These are phyloP conservation scores for Aspergillus ustus DNA, from an alignment of 2,329 filamentous ascomycete species.

Conservation along the genomic window DNA sequence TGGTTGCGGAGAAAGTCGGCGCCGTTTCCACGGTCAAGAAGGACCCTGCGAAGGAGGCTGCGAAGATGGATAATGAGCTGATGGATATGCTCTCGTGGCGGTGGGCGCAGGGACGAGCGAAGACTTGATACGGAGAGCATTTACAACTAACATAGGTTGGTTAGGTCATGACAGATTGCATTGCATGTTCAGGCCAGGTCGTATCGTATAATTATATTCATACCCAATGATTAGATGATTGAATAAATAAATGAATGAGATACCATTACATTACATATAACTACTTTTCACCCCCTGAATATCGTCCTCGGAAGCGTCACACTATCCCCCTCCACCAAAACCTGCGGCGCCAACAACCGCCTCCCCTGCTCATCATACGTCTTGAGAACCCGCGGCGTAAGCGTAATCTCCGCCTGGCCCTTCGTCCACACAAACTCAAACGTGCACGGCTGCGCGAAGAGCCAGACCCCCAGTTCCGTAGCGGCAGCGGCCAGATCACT, in stretches of 20 bases:
- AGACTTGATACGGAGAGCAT: not conserved
- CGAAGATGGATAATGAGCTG: constrained; percentile 18
- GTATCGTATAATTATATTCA: too few species aligned
- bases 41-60: not conserved
- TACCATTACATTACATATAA: not conserved
- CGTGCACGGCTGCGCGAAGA: constrained; percentile 34
- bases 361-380: constrained; percentile 27
- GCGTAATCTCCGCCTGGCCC: not conserved
- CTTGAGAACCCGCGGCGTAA: constrained; percentile 29
- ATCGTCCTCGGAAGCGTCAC: not conserved
- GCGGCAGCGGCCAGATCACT: constrained; percentile 25
- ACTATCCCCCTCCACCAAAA: constrained; percentile 21
- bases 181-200: not conserved
- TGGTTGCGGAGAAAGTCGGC: not conserved
- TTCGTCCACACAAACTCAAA: constrained; percentile 27
- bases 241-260: too few species aligned
- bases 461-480: constrained; percentile 30
- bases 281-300: too few species aligned
- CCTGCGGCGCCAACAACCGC: constrained; percentile 19
- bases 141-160: too few species aligned
- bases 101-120: constrained; percentile 4
- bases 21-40: not conserved
- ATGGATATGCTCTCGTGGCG: constrained; percentile 8
- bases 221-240: too few species aligned
- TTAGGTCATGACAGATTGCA: not conserved